Evolutionary conservation across 345 rosid genomes (phyloP), one percentile per base, ranked within the genome.

Genomic region (Heritiera littoralis): DNA sequence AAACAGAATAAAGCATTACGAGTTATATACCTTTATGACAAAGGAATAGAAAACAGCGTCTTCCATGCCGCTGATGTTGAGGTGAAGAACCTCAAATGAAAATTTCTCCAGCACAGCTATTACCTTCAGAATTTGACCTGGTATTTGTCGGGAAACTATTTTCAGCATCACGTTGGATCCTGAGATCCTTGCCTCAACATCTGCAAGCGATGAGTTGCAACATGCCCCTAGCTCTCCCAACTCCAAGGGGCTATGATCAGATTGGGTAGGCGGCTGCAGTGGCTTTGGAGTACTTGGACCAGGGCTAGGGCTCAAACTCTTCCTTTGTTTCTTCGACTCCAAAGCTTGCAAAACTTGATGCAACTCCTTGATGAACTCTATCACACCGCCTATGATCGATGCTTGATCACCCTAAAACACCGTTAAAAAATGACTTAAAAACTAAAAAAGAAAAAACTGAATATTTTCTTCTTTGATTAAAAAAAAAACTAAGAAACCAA

Each of bases 61-160:
- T 75, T 95, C 98, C 98, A 92, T 90, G 86, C 91, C 91, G 81
- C 92, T 93, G 86, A 95, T 91, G 75, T 91, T 95, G 66, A 93
- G 85, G 77, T 91, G 98, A 73, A 93, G 89, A 80, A 95, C 89
- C 78, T 95, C 91, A 76, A 95, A 90, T 17, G 87, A 89, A 69
- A 93, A 91, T 68, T 83, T 91, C 88, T 95, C 98, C 78, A 93
- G 81, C 70, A 90, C 89, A 46, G 75, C 82, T 74, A 93, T 86
- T 75, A 95, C 92, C 90, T 84, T 90, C 81, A 89, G 86, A 12
- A 89, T 80, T 84, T 95, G 98, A 6, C 98, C 97, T 0, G 86
- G 73, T 41, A 87, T 87, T 83, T 88, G 56, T 80, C 78, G 68
- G 6, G 90, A 89, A 58, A 92, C 81, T 12, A 92, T 88, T 82